phyloP scores from a whole-genome alignment of 257 asterid genomes.

The Osmanthus fragrans region DNA sequence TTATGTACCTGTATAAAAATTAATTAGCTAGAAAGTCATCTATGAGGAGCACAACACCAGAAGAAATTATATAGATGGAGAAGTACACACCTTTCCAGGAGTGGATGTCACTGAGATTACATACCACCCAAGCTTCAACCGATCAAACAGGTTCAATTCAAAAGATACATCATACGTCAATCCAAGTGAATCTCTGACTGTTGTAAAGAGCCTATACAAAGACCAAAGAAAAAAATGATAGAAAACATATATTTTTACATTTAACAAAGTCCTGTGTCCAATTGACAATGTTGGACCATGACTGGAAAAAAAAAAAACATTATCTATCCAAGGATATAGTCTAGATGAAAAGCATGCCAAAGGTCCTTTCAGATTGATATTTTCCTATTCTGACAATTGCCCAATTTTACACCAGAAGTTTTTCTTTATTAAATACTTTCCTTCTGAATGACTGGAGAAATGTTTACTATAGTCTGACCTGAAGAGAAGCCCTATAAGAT shows the following conservation, averaged over 20 bases:
- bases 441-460: not conserved
- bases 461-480: not conserved
- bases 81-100: slow-evolving; percentile 78
- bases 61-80: not conserved
- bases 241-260: slow-evolving; percentile 5
- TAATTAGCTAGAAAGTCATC: slow-evolving; percentile 26
- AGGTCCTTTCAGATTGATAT: not conserved
- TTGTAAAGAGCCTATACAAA: slow-evolving; percentile 82
- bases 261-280: not conserved
- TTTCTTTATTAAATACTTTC: not conserved
- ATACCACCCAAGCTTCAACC: slow-evolving; percentile 99
- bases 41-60: slow-evolving; percentile 14
- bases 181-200: slow-evolving; percentile 99
- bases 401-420: not conserved
- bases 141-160: slow-evolving; percentile 94
- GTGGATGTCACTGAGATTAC: slow-evolving; percentile 96
- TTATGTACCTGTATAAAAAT: slow-evolving; percentile 73
- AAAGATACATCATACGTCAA: slow-evolving; percentile 95
- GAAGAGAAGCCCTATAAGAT: not conserved
- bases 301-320: not conserved
- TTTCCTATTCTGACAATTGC: not conserved
- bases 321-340: not conserved
- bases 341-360: not conserved
- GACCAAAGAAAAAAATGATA: not conserved
- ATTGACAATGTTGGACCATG: not conserved